A percentile compares a stretch with the other conserved stretches of the same genome.
Evolutionary conservation across 805 yeast genomes (phyloP).

Genomic region (Wickerhamomyces bisporus): DNA sequence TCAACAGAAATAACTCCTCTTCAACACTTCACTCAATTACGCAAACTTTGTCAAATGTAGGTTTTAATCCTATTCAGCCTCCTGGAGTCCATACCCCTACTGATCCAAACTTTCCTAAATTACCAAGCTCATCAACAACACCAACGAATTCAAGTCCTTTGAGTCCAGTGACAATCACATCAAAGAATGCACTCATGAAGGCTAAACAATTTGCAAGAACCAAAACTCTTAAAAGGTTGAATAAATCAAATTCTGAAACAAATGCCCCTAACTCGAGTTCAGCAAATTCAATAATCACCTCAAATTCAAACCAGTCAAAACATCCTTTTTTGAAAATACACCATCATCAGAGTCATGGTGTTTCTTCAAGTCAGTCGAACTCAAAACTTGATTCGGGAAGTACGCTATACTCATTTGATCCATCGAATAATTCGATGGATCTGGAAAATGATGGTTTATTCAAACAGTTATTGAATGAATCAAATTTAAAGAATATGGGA

Average conservation of each 20-base stretch:
- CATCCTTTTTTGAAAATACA: conserved; percentile 18
- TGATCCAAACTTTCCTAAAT: not conserved
- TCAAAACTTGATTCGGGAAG: conserved; percentile 30
- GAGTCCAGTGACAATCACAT: conserved; percentile 13
- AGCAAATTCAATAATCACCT: not conserved
- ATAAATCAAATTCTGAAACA: conserved; percentile 8
- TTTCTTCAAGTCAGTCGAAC: conserved; percentile 34
- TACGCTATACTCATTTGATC: conserved; percentile 32
- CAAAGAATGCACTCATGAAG: conserved; percentile 17
- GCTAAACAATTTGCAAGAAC: conserved; percentile 24
- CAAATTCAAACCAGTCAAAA: not conserved
- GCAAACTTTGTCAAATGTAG: conserved; percentile 22
- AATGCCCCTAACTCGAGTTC: not conserved
- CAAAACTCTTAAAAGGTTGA: conserved; percentile 17
- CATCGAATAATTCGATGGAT: conserved; percentile 13
- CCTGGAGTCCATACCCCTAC: not conserved
- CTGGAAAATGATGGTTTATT: conserved; percentile 25
- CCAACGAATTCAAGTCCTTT: not conserved
- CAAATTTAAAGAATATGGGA: conserved; percentile 22
- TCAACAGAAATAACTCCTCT: conserved; percentile 17
- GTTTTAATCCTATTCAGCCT: conserved; percentile 11
- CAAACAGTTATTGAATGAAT: conserved; percentile 28
- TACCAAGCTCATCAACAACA: not conserved
- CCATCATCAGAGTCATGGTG: conserved; percentile 17
- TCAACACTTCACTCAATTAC: conserved; percentile 21